These are phyloP conservation scores for Hypoxylon sp. DNA, from an alignment of 2,329 filamentous ascomycete genomes.

Conservation along the genomic window DNA sequence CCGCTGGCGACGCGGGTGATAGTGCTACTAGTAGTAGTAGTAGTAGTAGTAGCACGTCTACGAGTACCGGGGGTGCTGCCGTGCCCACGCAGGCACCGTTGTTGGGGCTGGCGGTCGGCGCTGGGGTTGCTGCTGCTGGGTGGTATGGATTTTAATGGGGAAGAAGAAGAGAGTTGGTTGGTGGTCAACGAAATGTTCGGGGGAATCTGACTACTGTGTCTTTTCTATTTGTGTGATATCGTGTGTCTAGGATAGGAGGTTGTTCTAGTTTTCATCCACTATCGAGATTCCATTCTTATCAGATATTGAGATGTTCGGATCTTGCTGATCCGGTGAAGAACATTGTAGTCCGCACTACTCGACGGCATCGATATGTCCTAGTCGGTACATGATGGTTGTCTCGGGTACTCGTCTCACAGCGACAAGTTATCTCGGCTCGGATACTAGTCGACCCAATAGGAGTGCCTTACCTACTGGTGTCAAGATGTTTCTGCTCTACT, in stretches of 20 bases:
- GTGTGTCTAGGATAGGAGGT: neutral
- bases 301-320: neutral
- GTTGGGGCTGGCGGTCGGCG: slow-evolving; percentile 1
- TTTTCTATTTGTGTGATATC: neutral
- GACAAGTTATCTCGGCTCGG: neutral
- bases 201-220: neutral
- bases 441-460: neutral
- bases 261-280: neutral
- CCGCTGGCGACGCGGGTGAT: neutral
- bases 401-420: neutral
- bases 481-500: neutral
- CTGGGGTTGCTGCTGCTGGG: slow-evolving; percentile 2
- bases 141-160: slow-evolving; percentile 9
- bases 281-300: neutral
- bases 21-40: neutral
- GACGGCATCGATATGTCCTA: neutral
- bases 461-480: neutral
- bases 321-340: neutral
- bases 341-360: neutral
- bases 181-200: neutral
- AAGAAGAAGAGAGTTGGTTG: neutral
- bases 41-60: neutral
- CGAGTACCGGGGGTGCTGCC: slow-evolving; percentile 2
- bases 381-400: neutral
- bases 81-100: neutral